Conservation (phyloP, 306 rosid genomes). For the Argentina anserina region DNA sequence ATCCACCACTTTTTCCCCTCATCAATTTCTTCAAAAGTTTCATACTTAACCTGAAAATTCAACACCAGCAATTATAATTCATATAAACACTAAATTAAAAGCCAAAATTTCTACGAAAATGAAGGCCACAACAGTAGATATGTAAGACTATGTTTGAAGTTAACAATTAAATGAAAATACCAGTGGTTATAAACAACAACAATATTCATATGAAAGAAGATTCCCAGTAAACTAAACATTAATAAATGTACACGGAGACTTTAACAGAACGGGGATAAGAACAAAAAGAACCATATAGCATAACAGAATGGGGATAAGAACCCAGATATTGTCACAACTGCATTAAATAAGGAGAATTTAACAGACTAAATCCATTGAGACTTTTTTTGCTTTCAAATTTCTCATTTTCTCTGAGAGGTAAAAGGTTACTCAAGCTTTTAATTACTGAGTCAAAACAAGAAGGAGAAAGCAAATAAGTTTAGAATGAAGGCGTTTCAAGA, state of each 20-base stretch:
- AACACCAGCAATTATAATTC: slow-evolving; percentile 19
- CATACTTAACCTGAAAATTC: slow-evolving; percentile 71
- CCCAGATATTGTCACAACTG: not conserved
- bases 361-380: not conserved
- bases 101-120: not conserved
- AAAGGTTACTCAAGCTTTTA: too few relatives aligned
- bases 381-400: too few relatives aligned
- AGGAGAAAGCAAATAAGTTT: too few relatives aligned
- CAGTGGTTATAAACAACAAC: not conserved
- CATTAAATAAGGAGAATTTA: not conserved
- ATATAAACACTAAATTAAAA: too few relatives aligned
- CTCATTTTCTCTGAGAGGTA: not conserved
- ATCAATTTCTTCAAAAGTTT: slow-evolving; percentile 72
- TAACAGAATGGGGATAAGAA: not conserved
- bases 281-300: not conserved
- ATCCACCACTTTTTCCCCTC: slow-evolving; percentile 76
- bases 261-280: too few relatives aligned
- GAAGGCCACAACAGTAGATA: not conserved
- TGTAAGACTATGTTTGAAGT: not conserved
- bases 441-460: too few relatives aligned
- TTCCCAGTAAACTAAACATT: slow-evolving; percentile 1
- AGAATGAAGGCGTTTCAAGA: not conserved
- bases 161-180: not conserved
- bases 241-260: not conserved
- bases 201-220: not conserved